Evolutionary conservation across 129 eudicot genomes (phyloP).

Genomic region (Ambrosia artemisiifolia): DNA sequence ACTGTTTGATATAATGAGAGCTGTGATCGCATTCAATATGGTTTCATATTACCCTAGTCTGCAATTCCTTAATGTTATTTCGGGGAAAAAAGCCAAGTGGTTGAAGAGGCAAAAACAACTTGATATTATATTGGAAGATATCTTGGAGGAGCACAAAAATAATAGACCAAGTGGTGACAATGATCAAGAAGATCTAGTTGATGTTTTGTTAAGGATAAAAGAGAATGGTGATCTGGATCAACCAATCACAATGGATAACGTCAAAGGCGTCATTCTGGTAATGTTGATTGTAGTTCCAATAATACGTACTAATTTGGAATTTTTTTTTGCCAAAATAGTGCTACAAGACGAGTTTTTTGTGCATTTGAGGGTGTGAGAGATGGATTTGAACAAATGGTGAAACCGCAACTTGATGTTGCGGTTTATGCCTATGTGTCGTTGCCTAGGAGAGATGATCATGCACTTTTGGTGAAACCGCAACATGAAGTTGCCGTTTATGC

Average conservation of each 20-base stretch:
- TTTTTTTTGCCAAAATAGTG: no score
- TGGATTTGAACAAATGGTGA: no score
- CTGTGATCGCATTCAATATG: not conserved
- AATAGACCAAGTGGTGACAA: not conserved
- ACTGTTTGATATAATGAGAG: not conserved
- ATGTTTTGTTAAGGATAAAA: slow-evolving; percentile 7
- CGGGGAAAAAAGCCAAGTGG: not conserved
- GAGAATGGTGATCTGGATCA: slow-evolving; percentile 7
- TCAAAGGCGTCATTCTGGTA: slow-evolving; percentile 16
- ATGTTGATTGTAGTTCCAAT: not conserved
- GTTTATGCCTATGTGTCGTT: no score
- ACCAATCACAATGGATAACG: slow-evolving; percentile 2
- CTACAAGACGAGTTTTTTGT: no score
- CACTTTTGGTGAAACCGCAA: no score
- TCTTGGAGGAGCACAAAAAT: slow-evolving; percentile 6
- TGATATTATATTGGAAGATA: not conserved
- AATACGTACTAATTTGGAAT: no score
- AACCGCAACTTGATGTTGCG: no score
- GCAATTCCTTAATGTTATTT: not conserved
- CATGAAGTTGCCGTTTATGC: no score
- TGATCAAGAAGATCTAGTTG: slow-evolving; percentile 9
- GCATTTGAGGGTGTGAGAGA: no score
- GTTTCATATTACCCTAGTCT: not conserved
- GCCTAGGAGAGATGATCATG: no score
- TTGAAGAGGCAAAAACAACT: not conserved